A percentile compares a stretch with the other conserved stretches of the same genome.
These are phyloP conservation scores for Rhodotorula toruloides DNA, from an alignment of 768 basidiomycete species.

Conservation along the genomic window DNA sequence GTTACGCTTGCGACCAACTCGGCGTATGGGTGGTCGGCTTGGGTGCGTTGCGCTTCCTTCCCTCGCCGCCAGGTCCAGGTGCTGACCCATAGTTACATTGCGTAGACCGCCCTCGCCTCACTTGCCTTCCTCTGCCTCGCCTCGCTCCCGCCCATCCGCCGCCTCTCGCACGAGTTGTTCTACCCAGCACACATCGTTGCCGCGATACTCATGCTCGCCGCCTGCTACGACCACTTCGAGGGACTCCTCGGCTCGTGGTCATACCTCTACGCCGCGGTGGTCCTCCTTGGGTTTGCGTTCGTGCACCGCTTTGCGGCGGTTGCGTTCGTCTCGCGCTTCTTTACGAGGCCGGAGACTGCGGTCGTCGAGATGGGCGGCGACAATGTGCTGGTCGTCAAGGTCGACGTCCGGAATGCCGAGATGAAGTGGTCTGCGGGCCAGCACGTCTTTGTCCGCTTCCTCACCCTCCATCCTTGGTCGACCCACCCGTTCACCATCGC, in stretches of 20 bases:
- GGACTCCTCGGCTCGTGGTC: conserved; percentile 41
- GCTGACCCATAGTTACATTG: too few species aligned
- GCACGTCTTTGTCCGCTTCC: conserved; percentile 45
- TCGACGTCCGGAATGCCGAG: background rate
- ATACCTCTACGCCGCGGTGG: conserved; percentile 47
- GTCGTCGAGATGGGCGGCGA: conserved; percentile 41
- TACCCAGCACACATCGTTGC: conserved; percentile 50
- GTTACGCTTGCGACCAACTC: background rate
- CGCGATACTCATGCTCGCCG: conserved; percentile 48
- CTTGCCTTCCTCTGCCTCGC: conserved; percentile 2
- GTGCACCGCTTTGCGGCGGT: conserved; percentile 44
- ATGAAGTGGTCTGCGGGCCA: conserved; percentile 46
- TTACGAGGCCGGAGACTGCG: conserved; percentile 39
- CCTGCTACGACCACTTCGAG: conserved; percentile 47
- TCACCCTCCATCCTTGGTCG: conserved; percentile 42
- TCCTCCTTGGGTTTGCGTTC: conserved; percentile 45
- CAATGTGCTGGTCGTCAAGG: conserved; percentile 23
- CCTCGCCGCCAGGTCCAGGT: too few species aligned
- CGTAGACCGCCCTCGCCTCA: background rate
- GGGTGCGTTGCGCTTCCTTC: background rate
- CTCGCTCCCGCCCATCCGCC: conserved; percentile 4
- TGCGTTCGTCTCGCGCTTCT: conserved; percentile 40
- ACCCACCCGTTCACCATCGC: conserved; percentile 49
- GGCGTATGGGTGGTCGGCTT: conserved; percentile 2
- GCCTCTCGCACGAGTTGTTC: conserved; percentile 48